These are phyloP conservation scores for Acanthochlamys bracteata DNA, from an alignment of 106 monocot species.

Conservation along the genomic window DNA sequence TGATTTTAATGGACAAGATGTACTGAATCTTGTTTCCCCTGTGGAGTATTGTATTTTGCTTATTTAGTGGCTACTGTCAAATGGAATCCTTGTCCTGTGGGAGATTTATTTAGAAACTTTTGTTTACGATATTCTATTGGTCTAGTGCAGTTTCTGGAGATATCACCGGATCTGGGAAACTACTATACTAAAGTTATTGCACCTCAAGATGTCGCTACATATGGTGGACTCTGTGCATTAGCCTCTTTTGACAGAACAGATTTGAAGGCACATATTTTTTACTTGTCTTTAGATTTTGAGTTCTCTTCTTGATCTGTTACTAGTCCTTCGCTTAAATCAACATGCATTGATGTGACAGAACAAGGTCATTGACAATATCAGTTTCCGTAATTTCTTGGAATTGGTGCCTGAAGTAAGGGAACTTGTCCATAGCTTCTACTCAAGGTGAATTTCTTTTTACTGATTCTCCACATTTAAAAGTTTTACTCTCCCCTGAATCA, in stretches of 20 bases:
- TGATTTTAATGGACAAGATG: no score
- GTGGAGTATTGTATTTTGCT: no score
- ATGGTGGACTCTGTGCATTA: constrained; percentile 95
- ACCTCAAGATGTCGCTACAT: constrained; percentile 85
- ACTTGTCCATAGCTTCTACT: constrained; percentile 88
- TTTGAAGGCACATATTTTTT: constrained; percentile 46
- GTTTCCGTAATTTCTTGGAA: constrained; percentile 91
- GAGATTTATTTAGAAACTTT: no score
- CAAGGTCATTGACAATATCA: constrained; percentile 88
- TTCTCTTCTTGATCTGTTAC: background rate
- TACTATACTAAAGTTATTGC: constrained; percentile 80
- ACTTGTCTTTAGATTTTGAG: constrained; percentile 2
- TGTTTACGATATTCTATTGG: background rate
- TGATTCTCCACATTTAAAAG: no score
- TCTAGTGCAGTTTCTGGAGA: constrained; percentile 72
- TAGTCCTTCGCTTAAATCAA: constrained; percentile 1
- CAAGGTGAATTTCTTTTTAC: constrained; percentile 45
- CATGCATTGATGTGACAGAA: constrained; percentile 33
- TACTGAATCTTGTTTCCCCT: no score
- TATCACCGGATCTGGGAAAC: constrained; percentile 66
- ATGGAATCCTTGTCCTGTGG: no score
- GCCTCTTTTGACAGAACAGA: constrained; percentile 93
- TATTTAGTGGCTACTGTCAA: no score
- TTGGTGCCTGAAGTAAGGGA: constrained; percentile 94
- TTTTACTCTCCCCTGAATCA: no score